These are phyloP conservation scores for Cercospora sp. DNA, from an alignment of 2,329 filamentous ascomycete genomes.

Conservation along the genomic window DNA sequence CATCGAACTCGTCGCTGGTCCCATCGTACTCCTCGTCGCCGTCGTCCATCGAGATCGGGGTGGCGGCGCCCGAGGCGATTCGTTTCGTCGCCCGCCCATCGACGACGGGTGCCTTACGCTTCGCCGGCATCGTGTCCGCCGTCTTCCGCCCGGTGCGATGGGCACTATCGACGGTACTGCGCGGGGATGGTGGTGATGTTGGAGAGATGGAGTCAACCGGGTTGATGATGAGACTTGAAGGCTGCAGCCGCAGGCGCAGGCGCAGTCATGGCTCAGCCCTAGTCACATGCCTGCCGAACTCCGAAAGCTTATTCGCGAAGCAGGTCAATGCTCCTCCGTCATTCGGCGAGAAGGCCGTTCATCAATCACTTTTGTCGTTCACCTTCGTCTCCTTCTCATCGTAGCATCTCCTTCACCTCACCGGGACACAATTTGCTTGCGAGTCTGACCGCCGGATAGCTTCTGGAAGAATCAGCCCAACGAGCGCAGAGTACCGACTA, in stretches of 20 bases:
- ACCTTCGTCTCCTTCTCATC: not conserved
- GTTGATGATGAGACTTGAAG: constrained; percentile 3
- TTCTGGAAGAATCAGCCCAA: not conserved
- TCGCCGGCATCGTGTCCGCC: constrained; percentile 38
- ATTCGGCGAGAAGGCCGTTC: constrained; percentile 8
- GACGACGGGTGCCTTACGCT: constrained; percentile 42
- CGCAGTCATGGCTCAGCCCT: not conserved
- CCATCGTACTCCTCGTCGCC: constrained; percentile 62
- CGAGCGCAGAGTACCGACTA: not conserved
- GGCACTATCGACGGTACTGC: not conserved
- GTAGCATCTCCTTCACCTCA: not conserved
- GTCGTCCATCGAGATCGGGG: constrained; percentile 53
- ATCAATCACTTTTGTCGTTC: not conserved
- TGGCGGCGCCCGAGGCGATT: constrained; percentile 42
- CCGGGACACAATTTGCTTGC: not conserved
- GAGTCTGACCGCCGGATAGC: not conserved
- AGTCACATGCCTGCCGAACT: not conserved
- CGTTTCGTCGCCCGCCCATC: constrained; percentile 40
- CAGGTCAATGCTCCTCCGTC: constrained; percentile 1
- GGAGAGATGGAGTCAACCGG: not conserved
- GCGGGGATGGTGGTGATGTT: not conserved
- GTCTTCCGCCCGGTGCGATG: not conserved
- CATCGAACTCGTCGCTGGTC: constrained; percentile 38
- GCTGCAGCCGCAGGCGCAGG: not conserved
- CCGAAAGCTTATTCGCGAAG: constrained; percentile 9